Evolutionary conservation across 2,329 filamentous ascomycete species (phyloP).

Genomic region (Elsinoe necatrix): DNA sequence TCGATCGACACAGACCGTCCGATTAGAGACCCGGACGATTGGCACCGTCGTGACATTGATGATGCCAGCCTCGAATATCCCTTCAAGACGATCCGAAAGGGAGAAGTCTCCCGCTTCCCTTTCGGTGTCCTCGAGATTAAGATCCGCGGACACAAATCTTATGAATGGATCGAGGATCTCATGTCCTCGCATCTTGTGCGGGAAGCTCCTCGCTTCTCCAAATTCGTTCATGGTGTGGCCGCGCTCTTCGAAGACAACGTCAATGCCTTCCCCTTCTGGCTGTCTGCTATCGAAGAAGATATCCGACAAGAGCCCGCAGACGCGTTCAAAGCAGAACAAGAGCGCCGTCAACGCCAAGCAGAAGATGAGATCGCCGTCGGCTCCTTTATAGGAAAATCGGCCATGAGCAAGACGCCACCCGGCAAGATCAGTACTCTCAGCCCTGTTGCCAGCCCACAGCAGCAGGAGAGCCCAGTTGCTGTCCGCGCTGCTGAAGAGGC

Average conservation of each 20-base stretch:
- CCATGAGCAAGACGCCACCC: conserved; percentile 49
- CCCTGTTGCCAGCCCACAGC: conserved; percentile 54
- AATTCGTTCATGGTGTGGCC: conserved; percentile 90
- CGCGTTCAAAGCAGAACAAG: conserved; percentile 86
- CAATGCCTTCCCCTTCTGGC: conserved; percentile 94
- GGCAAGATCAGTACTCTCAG: conserved; percentile 40
- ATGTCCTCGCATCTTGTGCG: conserved; percentile 91
- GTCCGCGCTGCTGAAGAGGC: conserved; percentile 15
- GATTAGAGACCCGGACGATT: conserved; percentile 77
- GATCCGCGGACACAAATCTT: conserved; percentile 59
- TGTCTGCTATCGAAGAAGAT: conserved; percentile 82
- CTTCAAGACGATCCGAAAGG: conserved; percentile 78
- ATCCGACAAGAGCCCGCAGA: conserved; percentile 87
- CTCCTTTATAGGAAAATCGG: conserved; percentile 53
- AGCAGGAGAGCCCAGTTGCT: conserved; percentile 14
- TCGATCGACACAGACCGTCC: conserved; percentile 72
- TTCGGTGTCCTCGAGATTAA: conserved; percentile 91
- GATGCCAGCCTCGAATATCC: conserved; percentile 73
- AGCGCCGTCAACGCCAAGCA: conserved; percentile 67
- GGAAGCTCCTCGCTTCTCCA: conserved; percentile 82
- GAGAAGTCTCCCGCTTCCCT: conserved; percentile 84
- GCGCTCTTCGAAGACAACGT: conserved; percentile 89
- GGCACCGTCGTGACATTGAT: conserved; percentile 90
- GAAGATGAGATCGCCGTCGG: conserved; percentile 87
- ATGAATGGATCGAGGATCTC: conserved; percentile 82